Conservation (phyloP, 495 filamentous ascomycete species). For the Tuber magnatum region DNA sequence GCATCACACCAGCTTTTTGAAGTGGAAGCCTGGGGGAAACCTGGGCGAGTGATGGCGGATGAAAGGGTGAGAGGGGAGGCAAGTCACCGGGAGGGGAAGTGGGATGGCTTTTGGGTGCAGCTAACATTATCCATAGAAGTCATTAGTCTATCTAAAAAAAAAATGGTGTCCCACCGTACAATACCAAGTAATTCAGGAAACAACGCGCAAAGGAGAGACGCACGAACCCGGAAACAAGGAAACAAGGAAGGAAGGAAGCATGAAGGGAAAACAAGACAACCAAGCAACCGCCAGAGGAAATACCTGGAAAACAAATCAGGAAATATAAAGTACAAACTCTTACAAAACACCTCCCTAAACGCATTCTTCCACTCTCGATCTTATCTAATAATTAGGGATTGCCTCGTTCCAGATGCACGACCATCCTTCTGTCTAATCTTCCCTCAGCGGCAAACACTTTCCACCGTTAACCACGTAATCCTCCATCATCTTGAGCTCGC, state of each 20-base stretch:
- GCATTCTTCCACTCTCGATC: not conserved
- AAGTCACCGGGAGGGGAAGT: not conserved
- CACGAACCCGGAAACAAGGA: not conserved
- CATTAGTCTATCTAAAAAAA: constrained; percentile 4
- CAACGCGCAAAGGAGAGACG: not conserved
- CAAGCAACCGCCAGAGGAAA: not conserved
- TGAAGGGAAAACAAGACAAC: not conserved
- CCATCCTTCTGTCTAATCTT: not conserved
- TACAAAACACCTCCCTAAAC: not conserved
- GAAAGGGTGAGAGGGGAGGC: not conserved
- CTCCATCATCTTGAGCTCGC: constrained; percentile 12
- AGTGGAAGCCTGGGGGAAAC: not conserved
- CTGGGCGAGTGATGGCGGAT: not conserved
- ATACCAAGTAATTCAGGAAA: not conserved
- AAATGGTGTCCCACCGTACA: not conserved
- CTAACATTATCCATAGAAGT: not conserved
- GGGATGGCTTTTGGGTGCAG: not conserved
- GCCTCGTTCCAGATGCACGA: not conserved
- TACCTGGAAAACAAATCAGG: not conserved
- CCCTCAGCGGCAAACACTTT: not conserved
- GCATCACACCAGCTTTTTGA: not conserved
- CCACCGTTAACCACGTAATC: constrained; percentile 15
- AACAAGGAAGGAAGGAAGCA: not conserved
- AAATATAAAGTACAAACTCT: constrained; percentile 2
- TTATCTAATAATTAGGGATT: not conserved